A percentile compares a stretch with the other conserved stretches of the same genome.
Conservation (phyloP, 106 monocot species). For the Vanilla planifolia region DNA sequence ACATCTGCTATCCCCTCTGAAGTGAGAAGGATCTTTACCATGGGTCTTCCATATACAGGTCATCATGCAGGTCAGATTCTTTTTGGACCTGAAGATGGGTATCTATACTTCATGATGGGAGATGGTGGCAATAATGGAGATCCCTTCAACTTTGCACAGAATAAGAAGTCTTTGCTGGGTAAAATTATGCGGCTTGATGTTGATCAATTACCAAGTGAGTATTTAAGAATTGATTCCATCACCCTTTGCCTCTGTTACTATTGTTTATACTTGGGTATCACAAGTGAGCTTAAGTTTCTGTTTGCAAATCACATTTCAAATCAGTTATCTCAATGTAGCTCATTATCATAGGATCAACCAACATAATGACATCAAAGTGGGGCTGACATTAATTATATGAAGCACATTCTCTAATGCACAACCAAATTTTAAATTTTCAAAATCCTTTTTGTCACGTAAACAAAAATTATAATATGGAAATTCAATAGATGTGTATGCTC, state of each 20-base stretch:
- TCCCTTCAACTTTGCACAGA: conserved; percentile 77
- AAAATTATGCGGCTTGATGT: conserved; percentile 80
- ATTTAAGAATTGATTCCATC: background rate
- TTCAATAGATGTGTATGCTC: no score
- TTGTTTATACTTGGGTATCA: background rate
- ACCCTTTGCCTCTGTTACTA: background rate
- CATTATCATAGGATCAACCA: no score
- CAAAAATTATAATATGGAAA: no score
- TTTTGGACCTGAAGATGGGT: conserved; percentile 75
- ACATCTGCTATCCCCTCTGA: conserved; percentile 59
- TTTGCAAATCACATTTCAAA: no score
- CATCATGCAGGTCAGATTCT: conserved; percentile 85
- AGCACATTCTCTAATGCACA: no score
- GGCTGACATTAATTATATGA: no score
- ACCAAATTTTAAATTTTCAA: no score
- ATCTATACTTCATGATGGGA: conserved; percentile 89
- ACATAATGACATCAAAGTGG: no score
- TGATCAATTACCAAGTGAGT: conserved; percentile 65
- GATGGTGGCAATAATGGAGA: conserved; percentile 63
- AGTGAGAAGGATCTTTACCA: conserved; percentile 75
- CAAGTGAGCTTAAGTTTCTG: no score
- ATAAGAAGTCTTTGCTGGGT: conserved; percentile 81
- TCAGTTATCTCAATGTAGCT: no score
- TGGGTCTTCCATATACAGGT: conserved; percentile 69
- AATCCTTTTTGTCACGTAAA: no score